Conservation (phyloP, 2,329 filamentous ascomycete species). For the Colletotrichum sp. region DNA sequence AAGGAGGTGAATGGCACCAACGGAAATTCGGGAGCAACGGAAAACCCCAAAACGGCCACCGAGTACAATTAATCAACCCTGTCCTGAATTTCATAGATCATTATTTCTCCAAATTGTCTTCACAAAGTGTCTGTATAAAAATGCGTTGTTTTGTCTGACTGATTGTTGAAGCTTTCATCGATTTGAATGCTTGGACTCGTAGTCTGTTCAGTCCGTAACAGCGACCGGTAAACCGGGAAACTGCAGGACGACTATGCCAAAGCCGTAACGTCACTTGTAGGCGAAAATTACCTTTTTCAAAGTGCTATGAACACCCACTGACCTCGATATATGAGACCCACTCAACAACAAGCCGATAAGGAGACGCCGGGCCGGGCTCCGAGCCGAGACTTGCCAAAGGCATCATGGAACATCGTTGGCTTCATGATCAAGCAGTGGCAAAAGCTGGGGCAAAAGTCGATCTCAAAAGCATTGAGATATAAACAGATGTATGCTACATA, state of each 20-base stretch:
- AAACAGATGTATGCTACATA: not conserved
- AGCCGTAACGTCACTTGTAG: not conserved
- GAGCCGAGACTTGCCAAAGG: not conserved
- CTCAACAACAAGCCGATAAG: not conserved
- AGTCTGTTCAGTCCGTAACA: accelerated
- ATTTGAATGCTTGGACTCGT: not conserved
- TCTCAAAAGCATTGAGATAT: not conserved
- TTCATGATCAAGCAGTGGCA: not conserved
- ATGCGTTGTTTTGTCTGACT: accelerated
- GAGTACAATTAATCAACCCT: not conserved
- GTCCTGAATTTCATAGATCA: not conserved
- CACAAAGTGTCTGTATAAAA: accelerated
- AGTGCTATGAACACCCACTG: not conserved
- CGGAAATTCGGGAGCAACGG: not conserved
- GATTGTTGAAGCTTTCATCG: not conserved
- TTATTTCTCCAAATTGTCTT: not conserved
- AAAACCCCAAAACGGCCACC: not conserved
- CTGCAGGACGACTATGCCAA: not conserved
- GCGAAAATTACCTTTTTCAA: not conserved
- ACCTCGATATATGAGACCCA: not conserved
- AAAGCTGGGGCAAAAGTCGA: not conserved
- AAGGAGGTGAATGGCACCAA: not conserved
- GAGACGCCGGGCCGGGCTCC: not conserved
- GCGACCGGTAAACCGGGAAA: not conserved
- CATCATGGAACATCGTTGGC: not conserved